A percentile compares a stretch with the other conserved stretches of the same genome.
Evolutionary conservation across 768 basidiomycete genomes (phyloP).

Genomic region (Auricularia cornea): DNA sequence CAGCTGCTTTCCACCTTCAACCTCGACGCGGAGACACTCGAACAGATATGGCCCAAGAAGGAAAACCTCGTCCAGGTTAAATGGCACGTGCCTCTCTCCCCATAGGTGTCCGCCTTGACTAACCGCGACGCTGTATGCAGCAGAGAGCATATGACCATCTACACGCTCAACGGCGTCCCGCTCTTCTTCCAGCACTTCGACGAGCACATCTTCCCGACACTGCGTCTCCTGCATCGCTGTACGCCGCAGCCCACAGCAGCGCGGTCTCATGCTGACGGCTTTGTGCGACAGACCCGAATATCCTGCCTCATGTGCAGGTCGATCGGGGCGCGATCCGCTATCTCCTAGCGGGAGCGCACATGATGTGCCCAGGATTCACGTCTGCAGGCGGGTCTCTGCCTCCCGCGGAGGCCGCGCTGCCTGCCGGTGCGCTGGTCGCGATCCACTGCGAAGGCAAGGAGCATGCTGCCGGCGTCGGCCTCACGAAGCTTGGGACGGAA

Average conservation of each 20-base stretch:
- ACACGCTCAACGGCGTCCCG: slow-evolving; percentile 78
- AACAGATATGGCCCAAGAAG: slow-evolving; percentile 98
- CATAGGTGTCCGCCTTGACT: slow-evolving; percentile 10
- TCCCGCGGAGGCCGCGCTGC: slow-evolving; percentile 54
- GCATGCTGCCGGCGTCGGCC: slow-evolving; percentile 78
- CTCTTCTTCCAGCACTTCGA: slow-evolving; percentile 96
- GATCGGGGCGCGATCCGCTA: slow-evolving; percentile 98
- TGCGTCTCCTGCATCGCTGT: slow-evolving; percentile 91
- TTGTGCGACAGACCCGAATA: slow-evolving; percentile 63
- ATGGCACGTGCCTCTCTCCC: slow-evolving; percentile 55
- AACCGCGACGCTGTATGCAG: slow-evolving; percentile 36
- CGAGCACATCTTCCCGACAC: slow-evolving; percentile 83
- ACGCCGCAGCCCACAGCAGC: slow-evolving; percentile 18
- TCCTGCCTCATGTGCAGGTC: slow-evolving; percentile 80
- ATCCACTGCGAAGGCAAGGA: slow-evolving; percentile 96
- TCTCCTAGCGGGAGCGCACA: slow-evolving; percentile 84
- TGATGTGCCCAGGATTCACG: slow-evolving; percentile 97
- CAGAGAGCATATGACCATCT: slow-evolving; percentile 92
- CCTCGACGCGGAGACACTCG: slow-evolving; percentile 70
- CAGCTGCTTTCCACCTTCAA: slow-evolving; percentile 77
- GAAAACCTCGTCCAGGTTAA: slow-evolving; percentile 88
- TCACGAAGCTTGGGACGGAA: slow-evolving; percentile 74
- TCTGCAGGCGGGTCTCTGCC: slow-evolving; percentile 87
- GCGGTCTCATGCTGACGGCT: neutral
- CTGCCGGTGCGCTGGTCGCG: slow-evolving; percentile 72